Base-by-base conservation (phyloP, 1,284 basidiomycete genomes). In the Rhodotorula sp. region DNA sequence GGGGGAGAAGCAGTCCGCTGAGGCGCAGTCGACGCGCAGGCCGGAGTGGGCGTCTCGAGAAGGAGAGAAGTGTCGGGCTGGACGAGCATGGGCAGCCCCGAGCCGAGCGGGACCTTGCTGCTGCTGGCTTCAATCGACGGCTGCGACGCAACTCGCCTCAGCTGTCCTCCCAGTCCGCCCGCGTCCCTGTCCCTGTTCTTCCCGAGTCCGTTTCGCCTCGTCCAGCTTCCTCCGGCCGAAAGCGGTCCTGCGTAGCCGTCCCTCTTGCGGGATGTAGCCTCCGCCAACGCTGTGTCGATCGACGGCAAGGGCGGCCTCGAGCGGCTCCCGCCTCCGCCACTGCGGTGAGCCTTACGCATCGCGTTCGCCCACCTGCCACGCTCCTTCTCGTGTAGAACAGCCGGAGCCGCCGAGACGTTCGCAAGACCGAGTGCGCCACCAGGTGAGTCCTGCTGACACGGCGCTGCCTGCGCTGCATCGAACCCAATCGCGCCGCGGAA, bases 211-310 rank as follows among this genome's bases (percentile, higher is more conserved):
- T 30, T 47, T 16, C 50, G 52, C 2, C 51, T 31, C 18, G 55
- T 62, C 65, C 63, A 64, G 46, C 62, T 62, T 18, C 61, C 68
- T 9, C 61, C 57, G 8, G 68, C 68, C 31, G 68, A 66, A 18
- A 66, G 31, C 13, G 68, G 68, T n/a, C 50, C 40, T 46, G 54
- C 40, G 18, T 30, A 31, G 34, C 26, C 16, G 26, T 20, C 40
- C 16, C 40, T 44, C 40, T 44, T n/a, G 28, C 34, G 20, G 20
- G 63, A 30, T 30, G 52, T 31, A 5, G 64, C 26, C 51, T 68
- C 67, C 16, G 64, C 70, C 30, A 69, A 47, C 18, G 64, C 62
- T 26, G 66, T 70, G 50, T 73, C 64, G 58, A 71, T 71, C 52
- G 66, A 64, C 22, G 70, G 63, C 26, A 71, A 50, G 1, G 57